Evolutionary conservation across 2,329 filamentous ascomycete species (phyloP).

Genomic region (Cryphonectria radicalis): DNA sequence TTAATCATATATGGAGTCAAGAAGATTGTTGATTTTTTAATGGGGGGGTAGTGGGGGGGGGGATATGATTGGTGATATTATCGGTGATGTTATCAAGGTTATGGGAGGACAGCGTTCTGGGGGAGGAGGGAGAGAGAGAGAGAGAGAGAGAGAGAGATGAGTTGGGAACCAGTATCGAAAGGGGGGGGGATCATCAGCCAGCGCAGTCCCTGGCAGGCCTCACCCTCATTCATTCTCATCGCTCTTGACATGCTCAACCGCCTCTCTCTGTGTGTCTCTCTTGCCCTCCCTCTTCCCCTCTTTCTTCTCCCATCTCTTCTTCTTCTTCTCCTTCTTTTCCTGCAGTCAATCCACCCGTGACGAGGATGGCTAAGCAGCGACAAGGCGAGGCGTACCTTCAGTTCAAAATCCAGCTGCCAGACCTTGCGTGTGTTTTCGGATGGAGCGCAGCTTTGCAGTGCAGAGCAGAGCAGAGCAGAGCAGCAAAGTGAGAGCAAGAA

Average conservation of each 20-base stretch:
- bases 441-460: constrained; percentile 1
- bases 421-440: constrained; percentile 18
- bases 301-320: neutral
- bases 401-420: constrained; percentile 27
- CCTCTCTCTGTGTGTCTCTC: neutral
- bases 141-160: neutral
- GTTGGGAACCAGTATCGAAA: neutral
- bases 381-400: constrained; percentile 30
- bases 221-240: neutral
- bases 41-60: too few species aligned
- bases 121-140: neutral
- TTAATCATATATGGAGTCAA: too few species aligned
- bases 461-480: too few species aligned
- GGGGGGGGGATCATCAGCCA: neutral
- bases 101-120: neutral
- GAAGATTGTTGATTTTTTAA: neutral
- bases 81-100: neutral
- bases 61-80: neutral
- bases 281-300: neutral
- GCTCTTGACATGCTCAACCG: neutral
- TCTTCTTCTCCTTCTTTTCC: constrained; percentile 4
- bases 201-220: neutral
- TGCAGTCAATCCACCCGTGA: neutral
- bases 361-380: constrained; percentile 11
- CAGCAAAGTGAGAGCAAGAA: neutral